A percentile compares a stretch with the other conserved stretches of the same genome.
Conservation (phyloP, 495 filamentous ascomycete genomes). For the Neurospora pannonica region DNA sequence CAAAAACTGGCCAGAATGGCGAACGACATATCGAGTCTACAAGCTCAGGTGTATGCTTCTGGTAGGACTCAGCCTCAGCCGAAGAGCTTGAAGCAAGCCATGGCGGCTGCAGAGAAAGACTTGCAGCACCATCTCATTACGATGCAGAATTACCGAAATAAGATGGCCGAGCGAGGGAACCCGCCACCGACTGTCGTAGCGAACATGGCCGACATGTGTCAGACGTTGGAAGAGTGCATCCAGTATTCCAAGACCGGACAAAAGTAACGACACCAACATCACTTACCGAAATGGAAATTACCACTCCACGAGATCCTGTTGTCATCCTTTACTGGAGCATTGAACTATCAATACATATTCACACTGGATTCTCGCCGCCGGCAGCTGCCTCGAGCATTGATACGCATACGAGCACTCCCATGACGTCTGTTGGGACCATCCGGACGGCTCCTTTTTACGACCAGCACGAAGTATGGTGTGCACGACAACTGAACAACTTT, state of each 20-base stretch:
- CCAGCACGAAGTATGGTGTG: not conserved
- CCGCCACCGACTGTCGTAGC: not conserved
- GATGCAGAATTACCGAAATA: not conserved
- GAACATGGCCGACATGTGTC: not conserved
- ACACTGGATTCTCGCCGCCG: not conserved
- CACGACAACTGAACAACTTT: not conserved
- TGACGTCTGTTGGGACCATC: not conserved
- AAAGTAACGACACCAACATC: not conserved
- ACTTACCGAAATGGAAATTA: not conserved
- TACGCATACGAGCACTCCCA: not conserved
- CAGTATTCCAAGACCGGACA: not conserved
- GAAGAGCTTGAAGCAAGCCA: constrained; percentile 12
- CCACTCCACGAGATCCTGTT: not conserved
- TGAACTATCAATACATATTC: not conserved
- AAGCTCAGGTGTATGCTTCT: not conserved
- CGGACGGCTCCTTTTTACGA: not conserved
- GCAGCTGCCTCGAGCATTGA: not conserved
- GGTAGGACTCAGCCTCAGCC: not conserved
- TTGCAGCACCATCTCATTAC: constrained; percentile 6
- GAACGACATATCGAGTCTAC: not conserved
- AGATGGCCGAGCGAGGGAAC: not conserved
- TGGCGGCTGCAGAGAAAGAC: constrained; percentile 15
- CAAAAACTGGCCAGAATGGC: not conserved
- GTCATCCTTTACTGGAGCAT: not conserved
- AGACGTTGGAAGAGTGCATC: not conserved